phyloP scores from a whole-genome alignment of 1,284 basidiomycete species.

The Boletus sp. region DNA sequence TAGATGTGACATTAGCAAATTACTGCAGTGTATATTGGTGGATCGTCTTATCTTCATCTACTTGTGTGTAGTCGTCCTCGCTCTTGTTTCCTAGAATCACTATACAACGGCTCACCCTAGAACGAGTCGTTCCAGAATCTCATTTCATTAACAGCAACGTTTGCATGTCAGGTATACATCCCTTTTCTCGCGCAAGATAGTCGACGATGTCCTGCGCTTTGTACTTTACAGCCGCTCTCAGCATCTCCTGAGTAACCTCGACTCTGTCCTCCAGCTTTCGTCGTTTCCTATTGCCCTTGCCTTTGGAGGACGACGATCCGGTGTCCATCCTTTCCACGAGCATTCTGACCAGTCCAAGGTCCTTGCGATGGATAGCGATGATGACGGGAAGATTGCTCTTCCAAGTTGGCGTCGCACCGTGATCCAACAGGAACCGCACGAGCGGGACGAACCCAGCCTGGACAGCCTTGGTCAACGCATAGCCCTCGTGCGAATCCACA shows the following conservation, averaged over 20 bases:
- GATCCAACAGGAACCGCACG: slow-evolving; percentile 61
- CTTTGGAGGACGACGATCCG: slow-evolving; percentile 4
- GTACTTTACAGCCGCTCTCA: slow-evolving; percentile 59
- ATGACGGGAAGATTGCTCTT: slow-evolving; percentile 63
- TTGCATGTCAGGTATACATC: slow-evolving; percentile 66
- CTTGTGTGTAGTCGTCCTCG: slow-evolving; percentile 1
- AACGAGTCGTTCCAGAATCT: slow-evolving; percentile 9
- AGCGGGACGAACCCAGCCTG: slow-evolving; percentile 60
- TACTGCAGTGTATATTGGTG: slow-evolving; percentile 15
- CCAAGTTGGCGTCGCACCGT: slow-evolving; percentile 65
- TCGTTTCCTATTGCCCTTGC: slow-evolving; percentile 40
- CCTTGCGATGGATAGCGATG: slow-evolving; percentile 69
- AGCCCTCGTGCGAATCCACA: slow-evolving; percentile 66
- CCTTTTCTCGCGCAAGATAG: slow-evolving; percentile 74
- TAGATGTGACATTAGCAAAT: slow-evolving; percentile 28
- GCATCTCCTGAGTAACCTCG: slow-evolving; percentile 50
- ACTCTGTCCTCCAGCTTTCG: slow-evolving; percentile 59
- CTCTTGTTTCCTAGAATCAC: slow-evolving; percentile 4
- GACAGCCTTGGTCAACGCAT: slow-evolving; percentile 74
- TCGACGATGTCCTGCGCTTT: slow-evolving; percentile 66
- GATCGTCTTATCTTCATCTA: slow-evolving; percentile 11
- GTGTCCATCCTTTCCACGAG: slow-evolving; percentile 59
- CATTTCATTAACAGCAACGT: slow-evolving; percentile 50
- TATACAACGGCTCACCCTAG: neutral
- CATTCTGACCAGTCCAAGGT: slow-evolving; percentile 65